Conservation (phyloP, 2,329 filamentous ascomycete genomes). For the Ilyonectria robusta region DNA sequence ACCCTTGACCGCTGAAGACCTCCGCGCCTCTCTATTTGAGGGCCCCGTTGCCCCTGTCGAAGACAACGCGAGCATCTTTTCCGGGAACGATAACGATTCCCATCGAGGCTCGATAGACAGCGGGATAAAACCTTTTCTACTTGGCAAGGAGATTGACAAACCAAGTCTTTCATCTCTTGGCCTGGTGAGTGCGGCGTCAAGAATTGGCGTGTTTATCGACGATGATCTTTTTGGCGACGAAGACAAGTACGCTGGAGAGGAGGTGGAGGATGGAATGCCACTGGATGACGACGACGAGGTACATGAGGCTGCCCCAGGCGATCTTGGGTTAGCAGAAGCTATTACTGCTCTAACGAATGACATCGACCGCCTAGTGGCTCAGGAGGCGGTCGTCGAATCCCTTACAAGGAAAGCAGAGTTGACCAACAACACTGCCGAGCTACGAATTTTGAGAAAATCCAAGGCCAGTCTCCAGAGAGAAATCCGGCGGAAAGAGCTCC, state of each 20-base stretch:
- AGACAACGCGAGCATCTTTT: constrained; percentile 64
- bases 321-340: constrained; percentile 92
- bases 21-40: constrained; percentile 76
- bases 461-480: constrained; percentile 94
- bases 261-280: constrained; percentile 70
- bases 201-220: constrained; percentile 92
- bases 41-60: constrained; percentile 46
- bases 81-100: constrained; percentile 71
- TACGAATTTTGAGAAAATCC: constrained; percentile 93
- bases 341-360: constrained; percentile 90
- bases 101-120: constrained; percentile 74
- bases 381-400: constrained; percentile 93
- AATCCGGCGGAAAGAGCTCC: constrained; percentile 93
- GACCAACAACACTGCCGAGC: constrained; percentile 95
- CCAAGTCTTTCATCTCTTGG: constrained; percentile 93
- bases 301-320: constrained; percentile 93
- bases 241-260: constrained; percentile 85
- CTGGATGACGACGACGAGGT: constrained; percentile 83
- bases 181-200: constrained; percentile 87
- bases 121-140: constrained; percentile 48
- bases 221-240: constrained; percentile 95
- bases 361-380: constrained; percentile 88
- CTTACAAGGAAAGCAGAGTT: constrained; percentile 94
- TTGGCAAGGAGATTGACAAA: constrained; percentile 70
- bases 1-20: constrained; percentile 73